Percentiles rank a stretch among this genome's conserved stretches.
phyloP scores from a whole-genome alignment of 345 rosid species.

The Eutrema japonicum region DNA sequence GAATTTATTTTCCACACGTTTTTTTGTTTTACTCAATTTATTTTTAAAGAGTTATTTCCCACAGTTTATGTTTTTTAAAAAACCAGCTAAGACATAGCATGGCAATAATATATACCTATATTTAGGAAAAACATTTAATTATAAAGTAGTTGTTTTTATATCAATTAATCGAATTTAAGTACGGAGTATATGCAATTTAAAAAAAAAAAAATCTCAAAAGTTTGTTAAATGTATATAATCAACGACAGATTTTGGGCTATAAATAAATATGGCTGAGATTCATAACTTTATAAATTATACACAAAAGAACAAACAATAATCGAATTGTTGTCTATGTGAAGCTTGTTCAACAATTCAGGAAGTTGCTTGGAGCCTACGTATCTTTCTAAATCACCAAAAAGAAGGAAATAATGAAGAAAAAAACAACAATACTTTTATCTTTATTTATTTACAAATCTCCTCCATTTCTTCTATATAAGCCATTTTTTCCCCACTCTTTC shows the following conservation, averaged over 20 bases:
- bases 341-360: constrained; percentile 58
- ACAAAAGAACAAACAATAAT: neutral
- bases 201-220: neutral
- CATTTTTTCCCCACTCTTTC: constrained; percentile 37
- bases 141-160: neutral
- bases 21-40: constrained; percentile 18
- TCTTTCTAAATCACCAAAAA: constrained; percentile 51
- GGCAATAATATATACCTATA: constrained; percentile 10
- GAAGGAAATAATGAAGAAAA: constrained; percentile 20
- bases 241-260: neutral
- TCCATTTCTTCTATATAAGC: constrained; percentile 70
- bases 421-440: constrained; percentile 24
- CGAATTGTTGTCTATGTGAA: constrained; percentile 43
- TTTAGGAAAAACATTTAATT: too few species aligned
- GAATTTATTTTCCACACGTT: constrained; percentile 37
- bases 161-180: neutral
- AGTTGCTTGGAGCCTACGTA: constrained; percentile 84
- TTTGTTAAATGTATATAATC: neutral
- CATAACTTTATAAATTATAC: neutral
- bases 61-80: constrained; percentile 3
- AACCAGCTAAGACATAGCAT: constrained; percentile 13
- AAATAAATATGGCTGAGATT: neutral
- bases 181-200: neutral
- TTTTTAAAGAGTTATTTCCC: constrained; percentile 21
- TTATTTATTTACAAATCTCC: constrained; percentile 27